A percentile compares a stretch with the other conserved stretches of the same genome.
These are phyloP conservation scores for Sambucus nigra DNA, from an alignment of 129 eudicot genomes.

Conservation along the genomic window DNA sequence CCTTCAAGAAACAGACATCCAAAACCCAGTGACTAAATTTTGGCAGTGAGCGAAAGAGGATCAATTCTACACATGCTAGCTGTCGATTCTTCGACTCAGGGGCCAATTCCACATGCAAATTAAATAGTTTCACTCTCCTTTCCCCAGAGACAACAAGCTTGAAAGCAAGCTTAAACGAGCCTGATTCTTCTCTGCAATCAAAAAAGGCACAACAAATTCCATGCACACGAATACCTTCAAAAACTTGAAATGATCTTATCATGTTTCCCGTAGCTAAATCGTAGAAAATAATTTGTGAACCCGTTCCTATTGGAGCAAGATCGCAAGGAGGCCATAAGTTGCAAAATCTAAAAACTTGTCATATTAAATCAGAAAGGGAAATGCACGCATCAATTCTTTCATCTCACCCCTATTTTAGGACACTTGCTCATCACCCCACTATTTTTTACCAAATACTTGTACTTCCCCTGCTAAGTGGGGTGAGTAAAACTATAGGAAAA, in stretches of 20 bases:
- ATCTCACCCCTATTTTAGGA: no score
- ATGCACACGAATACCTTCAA: constrained; percentile 87
- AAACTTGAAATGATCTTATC: constrained; percentile 57
- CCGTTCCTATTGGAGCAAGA: constrained; percentile 50
- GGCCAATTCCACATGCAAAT: constrained; percentile 34
- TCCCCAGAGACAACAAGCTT: constrained; percentile 68
- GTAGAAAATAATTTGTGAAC: constrained; percentile 67
- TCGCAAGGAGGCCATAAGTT: background rate
- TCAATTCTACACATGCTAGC: constrained; percentile 14
- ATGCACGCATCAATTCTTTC: no score
- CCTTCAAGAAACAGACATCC: constrained; percentile 78
- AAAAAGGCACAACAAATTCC: constrained; percentile 36
- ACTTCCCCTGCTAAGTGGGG: no score
- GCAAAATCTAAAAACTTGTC: no score
- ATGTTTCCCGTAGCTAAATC: constrained; percentile 43
- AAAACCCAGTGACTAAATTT: constrained; percentile 74
- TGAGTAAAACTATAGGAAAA: no score
- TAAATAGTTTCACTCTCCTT: constrained; percentile 55
- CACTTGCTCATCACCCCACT: no score
- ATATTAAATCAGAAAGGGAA: no score
- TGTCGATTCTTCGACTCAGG: constrained; percentile 10
- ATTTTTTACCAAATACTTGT: no score
- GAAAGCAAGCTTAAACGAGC: constrained; percentile 19
- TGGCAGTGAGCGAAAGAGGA: constrained; percentile 42
- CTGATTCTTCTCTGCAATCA: constrained; percentile 2